A percentile compares a stretch with the other conserved stretches of the same genome.
phyloP scores from a whole-genome alignment of 2,329 filamentous ascomycete species.

The Phialophora expanda region DNA sequence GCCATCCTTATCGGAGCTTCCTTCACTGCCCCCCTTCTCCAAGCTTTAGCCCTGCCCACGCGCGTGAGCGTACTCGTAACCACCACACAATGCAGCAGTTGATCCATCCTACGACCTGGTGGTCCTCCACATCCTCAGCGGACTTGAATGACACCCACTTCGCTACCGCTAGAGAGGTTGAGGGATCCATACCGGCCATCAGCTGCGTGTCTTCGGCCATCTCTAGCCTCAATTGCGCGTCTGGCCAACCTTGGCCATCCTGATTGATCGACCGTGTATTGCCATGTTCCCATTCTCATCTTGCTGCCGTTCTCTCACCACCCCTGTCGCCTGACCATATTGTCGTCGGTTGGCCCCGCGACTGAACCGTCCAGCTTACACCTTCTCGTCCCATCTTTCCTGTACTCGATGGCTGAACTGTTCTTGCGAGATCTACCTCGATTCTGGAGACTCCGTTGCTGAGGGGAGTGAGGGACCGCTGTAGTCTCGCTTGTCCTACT shows the following conservation, averaged over 20 bases:
- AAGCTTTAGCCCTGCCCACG: neutral
- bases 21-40: neutral
- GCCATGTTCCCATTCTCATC: slow-evolving; percentile 9
- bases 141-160: slow-evolving; percentile 21
- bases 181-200: slow-evolving; percentile 12
- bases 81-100: neutral
- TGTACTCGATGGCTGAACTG: neutral
- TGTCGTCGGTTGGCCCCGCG: slow-evolving; percentile 2
- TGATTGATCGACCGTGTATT: slow-evolving; percentile 6
- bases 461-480: slow-evolving; percentile 14
- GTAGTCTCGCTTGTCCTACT: slow-evolving; percentile 15
- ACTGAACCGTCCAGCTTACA: neutral
- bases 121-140: slow-evolving; percentile 6
- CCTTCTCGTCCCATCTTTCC: slow-evolving; percentile 8
- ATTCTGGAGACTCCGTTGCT: neutral
- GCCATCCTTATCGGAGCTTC: neutral
- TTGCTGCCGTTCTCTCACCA: slow-evolving; percentile 8
- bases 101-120: no score
- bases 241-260: slow-evolving; percentile 23
- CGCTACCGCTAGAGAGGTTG: slow-evolving; percentile 16
- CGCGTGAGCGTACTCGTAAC: neutral
- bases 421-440: neutral
- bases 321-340: slow-evolving; percentile 28
- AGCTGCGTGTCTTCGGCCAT: slow-evolving; percentile 16
- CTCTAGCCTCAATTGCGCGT: slow-evolving; percentile 18